Evolutionary conservation across 73 alveolate genomes (phyloP).

Genomic region (Paraurostyla sp.): DNA sequence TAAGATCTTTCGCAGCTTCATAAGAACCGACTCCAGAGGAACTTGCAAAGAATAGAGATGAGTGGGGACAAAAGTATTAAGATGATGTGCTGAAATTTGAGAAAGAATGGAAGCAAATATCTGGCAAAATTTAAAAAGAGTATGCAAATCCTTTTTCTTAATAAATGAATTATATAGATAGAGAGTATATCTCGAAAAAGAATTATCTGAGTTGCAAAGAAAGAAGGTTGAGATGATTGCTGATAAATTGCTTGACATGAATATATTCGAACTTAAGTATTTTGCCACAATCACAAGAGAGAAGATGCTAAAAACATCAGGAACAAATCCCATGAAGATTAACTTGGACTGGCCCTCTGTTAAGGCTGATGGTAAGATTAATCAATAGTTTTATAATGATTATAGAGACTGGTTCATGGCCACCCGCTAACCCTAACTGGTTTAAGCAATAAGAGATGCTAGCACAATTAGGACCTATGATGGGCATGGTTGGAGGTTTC

Average conservation of each 20-base stretch:
- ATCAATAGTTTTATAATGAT: not conserved
- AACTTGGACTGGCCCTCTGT: slow-evolving; percentile 77
- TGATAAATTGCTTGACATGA: slow-evolving; percentile 58
- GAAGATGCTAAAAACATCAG: slow-evolving; percentile 38
- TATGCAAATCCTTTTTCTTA: not conserved
- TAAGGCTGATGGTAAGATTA: slow-evolving; percentile 37
- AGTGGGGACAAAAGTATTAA: slow-evolving; percentile 67
- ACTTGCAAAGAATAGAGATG: slow-evolving; percentile 59
- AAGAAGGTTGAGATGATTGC: slow-evolving; percentile 56
- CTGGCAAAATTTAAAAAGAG: slow-evolving; percentile 39
- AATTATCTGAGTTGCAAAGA: slow-evolving; percentile 11
- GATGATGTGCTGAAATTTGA: slow-evolving; percentile 64
- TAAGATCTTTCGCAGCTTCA: not conserved
- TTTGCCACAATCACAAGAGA: slow-evolving; percentile 17
- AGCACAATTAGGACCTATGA: slow-evolving; percentile 71
- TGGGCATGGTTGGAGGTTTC: slow-evolving; percentile 63
- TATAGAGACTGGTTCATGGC: slow-evolving; percentile 67
- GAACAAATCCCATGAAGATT: slow-evolving; percentile 66
- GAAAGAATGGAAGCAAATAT: slow-evolving; percentile 70
- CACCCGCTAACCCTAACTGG: slow-evolving; percentile 81
- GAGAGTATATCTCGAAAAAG: not conserved
- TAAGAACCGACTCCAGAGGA: slow-evolving; percentile 60
- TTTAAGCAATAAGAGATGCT: slow-evolving; percentile 72
- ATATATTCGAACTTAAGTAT: slow-evolving; percentile 59
- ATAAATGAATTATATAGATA: not conserved